Percentiles rank a stretch among this genome's conserved stretches.
phyloP scores from a whole-genome alignment of 495 filamentous ascomycete genomes.

The Penicillium roqueforti region DNA sequence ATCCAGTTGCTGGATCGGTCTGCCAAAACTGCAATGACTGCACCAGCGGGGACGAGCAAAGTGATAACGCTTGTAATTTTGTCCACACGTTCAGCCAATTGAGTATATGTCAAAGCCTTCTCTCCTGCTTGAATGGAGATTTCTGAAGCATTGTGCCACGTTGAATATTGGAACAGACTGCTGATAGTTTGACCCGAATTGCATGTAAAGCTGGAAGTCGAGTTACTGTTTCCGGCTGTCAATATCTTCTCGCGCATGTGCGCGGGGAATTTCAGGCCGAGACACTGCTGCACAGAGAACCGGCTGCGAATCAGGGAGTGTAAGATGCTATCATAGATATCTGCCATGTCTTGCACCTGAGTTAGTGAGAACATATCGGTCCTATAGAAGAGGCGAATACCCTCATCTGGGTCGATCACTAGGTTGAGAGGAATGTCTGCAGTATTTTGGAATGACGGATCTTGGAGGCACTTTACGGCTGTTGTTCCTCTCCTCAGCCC shows the following conservation, averaged over 20 bases:
- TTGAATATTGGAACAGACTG: not conserved
- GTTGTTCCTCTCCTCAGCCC: not conserved
- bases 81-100: conserved; percentile 11
- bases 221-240: not conserved
- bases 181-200: not conserved
- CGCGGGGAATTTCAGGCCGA: conserved; percentile 7
- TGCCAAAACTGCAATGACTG: conserved; percentile 18
- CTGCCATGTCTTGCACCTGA: conserved; percentile 1
- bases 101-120: conserved; percentile 19
- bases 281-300: conserved; percentile 3
- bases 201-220: not conserved
- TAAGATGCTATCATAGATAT: not conserved
- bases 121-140: not conserved
- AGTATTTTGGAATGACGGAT: not conserved
- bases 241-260: not conserved
- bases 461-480: not conserved
- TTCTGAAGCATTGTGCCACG: not conserved
- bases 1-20: conserved; percentile 29
- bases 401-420: not conserved
- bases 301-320: not conserved
- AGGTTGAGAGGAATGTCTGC: not conserved
- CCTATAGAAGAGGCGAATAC: not conserved
- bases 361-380: not conserved
- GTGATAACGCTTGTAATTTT: not conserved
- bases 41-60: not conserved